These are phyloP conservation scores for Crataegus laevigata DNA, from an alignment of 306 rosid genomes.

Conservation along the genomic window DNA sequence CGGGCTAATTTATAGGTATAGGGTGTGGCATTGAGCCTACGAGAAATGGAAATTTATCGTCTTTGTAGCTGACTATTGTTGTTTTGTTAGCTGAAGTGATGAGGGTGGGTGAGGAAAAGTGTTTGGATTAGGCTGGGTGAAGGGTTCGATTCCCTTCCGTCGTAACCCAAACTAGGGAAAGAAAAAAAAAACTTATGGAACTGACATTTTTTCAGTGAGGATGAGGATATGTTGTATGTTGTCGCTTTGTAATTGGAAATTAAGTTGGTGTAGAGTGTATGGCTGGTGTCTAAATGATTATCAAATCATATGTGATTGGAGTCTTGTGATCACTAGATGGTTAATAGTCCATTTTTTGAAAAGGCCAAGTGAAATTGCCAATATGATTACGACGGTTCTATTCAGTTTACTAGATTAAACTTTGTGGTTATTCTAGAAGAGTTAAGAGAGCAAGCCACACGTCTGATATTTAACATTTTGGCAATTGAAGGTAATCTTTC, in stretches of 20 bases:
- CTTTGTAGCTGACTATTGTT: neutral
- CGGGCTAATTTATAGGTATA: neutral
- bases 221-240: neutral
- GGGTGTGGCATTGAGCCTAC: neutral
- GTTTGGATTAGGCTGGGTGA: neutral
- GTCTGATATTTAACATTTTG: neutral
- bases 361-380: neutral
- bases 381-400: neutral
- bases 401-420: neutral
- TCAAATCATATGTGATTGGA: neutral
- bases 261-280: no score
- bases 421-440: neutral
- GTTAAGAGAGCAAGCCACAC: neutral
- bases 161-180: neutral
- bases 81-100: neutral
- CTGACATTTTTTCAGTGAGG: neutral
- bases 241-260: no score
- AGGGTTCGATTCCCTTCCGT: neutral
- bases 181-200: neutral
- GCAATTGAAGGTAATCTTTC: neutral
- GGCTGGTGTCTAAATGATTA: neutral
- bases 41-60: neutral
- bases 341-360: no score
- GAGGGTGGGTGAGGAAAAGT: neutral
- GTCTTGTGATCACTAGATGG: neutral